Percentiles rank a stretch among this genome's conserved stretches.
phyloP scores from a whole-genome alignment of 257 asterid species.

The Linderniella brevidens region DNA sequence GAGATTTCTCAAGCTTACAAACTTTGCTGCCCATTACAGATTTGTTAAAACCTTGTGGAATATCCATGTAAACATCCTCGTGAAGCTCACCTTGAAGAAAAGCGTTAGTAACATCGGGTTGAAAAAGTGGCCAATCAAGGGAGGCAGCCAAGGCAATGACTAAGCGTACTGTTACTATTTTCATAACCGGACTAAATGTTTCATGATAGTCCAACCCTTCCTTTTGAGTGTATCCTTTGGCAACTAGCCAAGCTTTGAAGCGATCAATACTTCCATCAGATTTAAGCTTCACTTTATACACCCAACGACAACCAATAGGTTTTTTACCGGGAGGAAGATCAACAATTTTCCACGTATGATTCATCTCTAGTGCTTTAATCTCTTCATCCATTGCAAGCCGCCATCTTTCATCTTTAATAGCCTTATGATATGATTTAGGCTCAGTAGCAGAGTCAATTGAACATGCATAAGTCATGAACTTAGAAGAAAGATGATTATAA shows the following conservation, averaged over 20 bases:
- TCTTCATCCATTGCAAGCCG: neutral
- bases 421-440: neutral
- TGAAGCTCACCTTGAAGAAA: neutral
- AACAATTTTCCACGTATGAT: neutral
- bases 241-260: neutral
- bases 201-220: neutral
- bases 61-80: neutral
- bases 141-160: neutral
- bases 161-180: neutral
- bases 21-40: neutral
- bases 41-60: neutral
- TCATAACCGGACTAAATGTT: neutral
- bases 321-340: neutral
- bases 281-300: neutral
- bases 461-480: no score
- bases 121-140: neutral
- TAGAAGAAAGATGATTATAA: no score
- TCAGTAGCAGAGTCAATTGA: neutral
- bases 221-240: neutral
- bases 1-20: neutral
- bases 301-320: neutral
- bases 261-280: neutral
- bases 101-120: neutral
- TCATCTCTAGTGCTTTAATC: neutral
- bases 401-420: neutral